Percentiles rank a stretch among this genome's conserved stretches.
Evolutionary conservation across 768 basidiomycete genomes (phyloP).

Genomic region (Suillus subalutaceus): DNA sequence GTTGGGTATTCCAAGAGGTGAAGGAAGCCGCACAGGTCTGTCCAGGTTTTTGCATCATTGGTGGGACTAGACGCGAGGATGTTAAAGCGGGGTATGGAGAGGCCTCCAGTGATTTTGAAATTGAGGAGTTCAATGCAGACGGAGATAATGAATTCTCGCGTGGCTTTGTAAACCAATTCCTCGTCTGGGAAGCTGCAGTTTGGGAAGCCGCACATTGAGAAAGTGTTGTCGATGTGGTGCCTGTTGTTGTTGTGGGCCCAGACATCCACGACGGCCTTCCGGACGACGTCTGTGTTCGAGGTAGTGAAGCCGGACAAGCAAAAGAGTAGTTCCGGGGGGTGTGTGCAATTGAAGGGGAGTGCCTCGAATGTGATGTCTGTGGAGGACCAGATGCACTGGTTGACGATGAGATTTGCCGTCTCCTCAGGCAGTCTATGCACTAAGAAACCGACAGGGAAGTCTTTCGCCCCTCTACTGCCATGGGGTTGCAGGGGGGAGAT

Average conservation of each 20-base stretch:
- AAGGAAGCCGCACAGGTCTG: fast-evolving
- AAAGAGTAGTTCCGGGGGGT: neutral
- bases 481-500: neutral
- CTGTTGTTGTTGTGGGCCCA: neutral
- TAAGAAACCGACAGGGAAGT: neutral
- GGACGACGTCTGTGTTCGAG: fast-evolving
- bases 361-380: neutral
- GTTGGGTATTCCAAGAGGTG: neutral
- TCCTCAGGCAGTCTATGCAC: neutral
- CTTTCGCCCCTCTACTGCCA: neutral
- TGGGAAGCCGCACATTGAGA: neutral
- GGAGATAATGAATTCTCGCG: neutral
- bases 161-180: neutral
- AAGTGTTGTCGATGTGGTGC: neutral
- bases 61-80: neutral
- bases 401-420: neutral
- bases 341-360: neutral
- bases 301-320: neutral
- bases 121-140: neutral
- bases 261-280: neutral
- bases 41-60: neutral
- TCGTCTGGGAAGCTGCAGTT: neutral
- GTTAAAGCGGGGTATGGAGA: neutral
- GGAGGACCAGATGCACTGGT: neutral
- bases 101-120: neutral